phyloP scores from a whole-genome alignment of 305 asterid genomes.

The Rubia peregrina region DNA sequence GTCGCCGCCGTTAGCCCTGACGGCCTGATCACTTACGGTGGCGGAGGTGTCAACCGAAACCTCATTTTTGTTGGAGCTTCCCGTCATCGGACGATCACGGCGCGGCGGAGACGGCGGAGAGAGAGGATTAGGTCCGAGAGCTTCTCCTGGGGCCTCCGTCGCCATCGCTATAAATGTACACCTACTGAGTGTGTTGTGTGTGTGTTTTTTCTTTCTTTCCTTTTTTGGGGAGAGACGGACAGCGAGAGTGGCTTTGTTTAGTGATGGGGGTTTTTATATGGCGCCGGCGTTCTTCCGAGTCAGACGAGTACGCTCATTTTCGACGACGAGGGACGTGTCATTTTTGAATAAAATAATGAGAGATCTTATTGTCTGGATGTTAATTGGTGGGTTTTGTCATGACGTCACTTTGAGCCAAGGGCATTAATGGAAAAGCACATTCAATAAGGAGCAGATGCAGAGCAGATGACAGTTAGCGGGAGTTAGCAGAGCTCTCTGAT shows the following conservation, averaged over 20 bases:
- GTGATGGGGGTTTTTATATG: neutral
- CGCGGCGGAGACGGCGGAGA: neutral
- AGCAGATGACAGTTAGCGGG: no score
- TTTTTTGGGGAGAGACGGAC: neutral
- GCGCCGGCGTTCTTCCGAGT: neutral
- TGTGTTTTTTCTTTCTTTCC: neutral
- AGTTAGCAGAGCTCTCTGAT: no score
- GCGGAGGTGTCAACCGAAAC: conserved; percentile 21
- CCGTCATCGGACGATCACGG: conserved; percentile 12
- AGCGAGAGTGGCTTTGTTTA: no score
- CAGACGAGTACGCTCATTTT: neutral
- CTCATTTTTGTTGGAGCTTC: conserved; percentile 15
- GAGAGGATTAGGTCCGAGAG: neutral
- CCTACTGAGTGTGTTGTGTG: neutral
- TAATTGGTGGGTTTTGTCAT: no score
- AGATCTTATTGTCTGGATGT: no score
- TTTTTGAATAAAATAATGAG: no score
- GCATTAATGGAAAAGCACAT: no score
- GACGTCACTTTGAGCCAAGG: no score
- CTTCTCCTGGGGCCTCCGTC: neutral
- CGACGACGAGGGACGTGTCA: neutral
- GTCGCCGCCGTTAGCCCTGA: conserved; percentile 6
- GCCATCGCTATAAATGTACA: neutral
- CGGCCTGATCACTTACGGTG: conserved; percentile 15
- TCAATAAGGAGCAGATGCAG: no score